Conservation (phyloP, 371 early-diverging fungal species). For the Mortierella sp. region DNA sequence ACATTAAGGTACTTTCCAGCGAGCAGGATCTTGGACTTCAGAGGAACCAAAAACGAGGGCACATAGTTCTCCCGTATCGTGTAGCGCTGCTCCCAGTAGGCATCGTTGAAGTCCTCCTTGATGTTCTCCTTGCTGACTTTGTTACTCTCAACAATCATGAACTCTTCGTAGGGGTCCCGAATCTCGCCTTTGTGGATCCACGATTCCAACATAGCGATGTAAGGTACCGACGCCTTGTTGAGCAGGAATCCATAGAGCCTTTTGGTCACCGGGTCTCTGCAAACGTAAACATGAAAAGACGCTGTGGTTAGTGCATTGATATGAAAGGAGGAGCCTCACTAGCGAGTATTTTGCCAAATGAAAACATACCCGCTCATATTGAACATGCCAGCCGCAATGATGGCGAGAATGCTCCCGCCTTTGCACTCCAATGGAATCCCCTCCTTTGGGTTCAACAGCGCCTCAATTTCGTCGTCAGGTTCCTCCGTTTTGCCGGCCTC, state of each 20-base stretch:
- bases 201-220: slow-evolving; percentile 79
- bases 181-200: slow-evolving; percentile 95
- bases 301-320: background rate
- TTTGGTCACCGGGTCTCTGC: slow-evolving; percentile 80
- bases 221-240: slow-evolving; percentile 84
- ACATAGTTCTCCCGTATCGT: slow-evolving; percentile 72
- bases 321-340: slow-evolving; percentile 27
- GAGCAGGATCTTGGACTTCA: slow-evolving; percentile 82
- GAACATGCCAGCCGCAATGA: slow-evolving; percentile 73
- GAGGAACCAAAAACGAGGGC: slow-evolving; percentile 83
- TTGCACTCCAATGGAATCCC: slow-evolving; percentile 67
- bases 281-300: background rate
- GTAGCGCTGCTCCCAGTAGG: slow-evolving; percentile 89
- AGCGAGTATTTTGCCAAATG: slow-evolving; percentile 52
- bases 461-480: slow-evolving; percentile 62
- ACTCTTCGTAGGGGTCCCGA: slow-evolving; percentile 88
- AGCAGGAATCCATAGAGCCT: slow-evolving; percentile 84
- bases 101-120: slow-evolving; percentile 81
- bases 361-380: slow-evolving; percentile 72
- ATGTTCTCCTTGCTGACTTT: slow-evolving; percentile 74
- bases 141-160: slow-evolving; percentile 83
- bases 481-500: slow-evolving; percentile 43
- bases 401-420: slow-evolving; percentile 74
- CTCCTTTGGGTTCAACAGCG: slow-evolving; percentile 64
- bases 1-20: slow-evolving; percentile 97